A percentile compares a stretch with the other conserved stretches of the same genome.
Evolutionary conservation across 164 flowering plant species (phyloP).

Genomic region (Berberis thunbergii): DNA sequence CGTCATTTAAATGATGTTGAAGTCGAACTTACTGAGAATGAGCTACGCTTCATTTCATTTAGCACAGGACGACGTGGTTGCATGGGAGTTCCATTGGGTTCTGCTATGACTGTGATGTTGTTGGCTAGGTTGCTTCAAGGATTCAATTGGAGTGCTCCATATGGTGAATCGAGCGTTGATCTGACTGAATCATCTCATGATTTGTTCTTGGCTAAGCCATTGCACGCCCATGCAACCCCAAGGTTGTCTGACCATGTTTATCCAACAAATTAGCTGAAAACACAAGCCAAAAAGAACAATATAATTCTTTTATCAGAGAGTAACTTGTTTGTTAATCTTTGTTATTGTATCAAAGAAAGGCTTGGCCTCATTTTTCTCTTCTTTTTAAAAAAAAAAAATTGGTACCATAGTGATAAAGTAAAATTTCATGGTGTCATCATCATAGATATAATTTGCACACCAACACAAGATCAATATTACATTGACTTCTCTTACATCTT

Average conservation of each 20-base stretch:
- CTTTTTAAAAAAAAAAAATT: too few relatives aligned
- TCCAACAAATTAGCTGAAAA: not conserved
- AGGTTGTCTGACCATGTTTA: slow-evolving; percentile 17
- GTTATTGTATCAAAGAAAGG: too few relatives aligned
- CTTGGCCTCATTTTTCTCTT: too few relatives aligned
- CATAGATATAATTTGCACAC: too few relatives aligned
- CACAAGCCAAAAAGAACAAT: too few relatives aligned
- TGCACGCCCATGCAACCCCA: slow-evolving; percentile 20
- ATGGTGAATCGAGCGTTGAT: slow-evolving; percentile 7
- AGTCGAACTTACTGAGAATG: slow-evolving; percentile 20
- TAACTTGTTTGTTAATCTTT: too few relatives aligned
- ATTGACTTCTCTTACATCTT: too few relatives aligned
- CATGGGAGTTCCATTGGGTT: slow-evolving; percentile 20
- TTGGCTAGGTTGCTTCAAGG: slow-evolving; percentile 33
- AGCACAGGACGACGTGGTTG: slow-evolving; percentile 41
- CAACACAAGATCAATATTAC: too few relatives aligned
- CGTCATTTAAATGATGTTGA: slow-evolving; percentile 15
- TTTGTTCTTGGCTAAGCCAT: slow-evolving; percentile 18
- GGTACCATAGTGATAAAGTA: too few relatives aligned
- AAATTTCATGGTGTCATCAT: too few relatives aligned
- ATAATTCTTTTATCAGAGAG: too few relatives aligned
- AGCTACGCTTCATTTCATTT: slow-evolving; percentile 31
- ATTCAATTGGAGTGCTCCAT: slow-evolving; percentile 19
- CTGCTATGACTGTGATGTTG: slow-evolving; percentile 23
- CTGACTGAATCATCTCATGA: slow-evolving; percentile 17